Conservation (phyloP, 352 stramenopile species). For the Phytophthora citricola region DNA sequence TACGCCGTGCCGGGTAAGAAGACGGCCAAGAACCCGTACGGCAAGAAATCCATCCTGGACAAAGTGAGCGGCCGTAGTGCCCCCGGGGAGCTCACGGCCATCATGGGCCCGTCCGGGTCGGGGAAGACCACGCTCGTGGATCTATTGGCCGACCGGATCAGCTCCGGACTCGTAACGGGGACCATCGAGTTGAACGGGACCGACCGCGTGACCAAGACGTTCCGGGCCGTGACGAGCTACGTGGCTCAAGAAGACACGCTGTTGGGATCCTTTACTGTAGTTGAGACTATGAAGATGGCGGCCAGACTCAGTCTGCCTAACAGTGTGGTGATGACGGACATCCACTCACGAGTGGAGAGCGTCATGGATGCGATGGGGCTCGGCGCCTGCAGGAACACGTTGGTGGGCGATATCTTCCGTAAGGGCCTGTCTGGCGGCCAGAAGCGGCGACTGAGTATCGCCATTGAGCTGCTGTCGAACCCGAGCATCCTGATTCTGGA, state of each 20-base stretch:
- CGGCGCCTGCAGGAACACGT: conserved; percentile 43
- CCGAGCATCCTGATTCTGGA: conserved; percentile 84
- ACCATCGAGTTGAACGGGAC: conserved; percentile 65
- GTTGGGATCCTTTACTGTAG: conserved; percentile 24
- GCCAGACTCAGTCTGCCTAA: conserved; percentile 61
- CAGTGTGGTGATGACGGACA: conserved; percentile 31
- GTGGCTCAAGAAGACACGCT: conserved; percentile 76
- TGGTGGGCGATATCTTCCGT: conserved; percentile 79
- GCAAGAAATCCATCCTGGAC: conserved; percentile 48
- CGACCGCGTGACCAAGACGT: conserved; percentile 38
- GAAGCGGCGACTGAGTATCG: conserved; percentile 80
- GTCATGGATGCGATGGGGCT: conserved; percentile 71
- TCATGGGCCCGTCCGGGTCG: conserved; percentile 65
- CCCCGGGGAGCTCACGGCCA: conserved; percentile 60
- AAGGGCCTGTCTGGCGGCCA: conserved; percentile 83
- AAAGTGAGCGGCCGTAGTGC: conserved; percentile 57
- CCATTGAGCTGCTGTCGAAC: conserved; percentile 76
- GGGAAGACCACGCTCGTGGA: conserved; percentile 74
- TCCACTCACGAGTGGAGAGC: conserved; percentile 48
- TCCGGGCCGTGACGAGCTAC: conserved; percentile 60
- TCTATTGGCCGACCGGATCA: conserved; percentile 65
- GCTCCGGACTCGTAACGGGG: conserved; percentile 49
- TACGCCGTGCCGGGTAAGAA: conserved; percentile 22
- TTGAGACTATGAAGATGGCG: conserved; percentile 66
- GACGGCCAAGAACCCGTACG: conserved; percentile 27